Percentiles rank a stretch among this genome's conserved stretches.
phyloP scores from a whole-genome alignment of 768 basidiomycete species.

The Phanerochaete carnosa region DNA sequence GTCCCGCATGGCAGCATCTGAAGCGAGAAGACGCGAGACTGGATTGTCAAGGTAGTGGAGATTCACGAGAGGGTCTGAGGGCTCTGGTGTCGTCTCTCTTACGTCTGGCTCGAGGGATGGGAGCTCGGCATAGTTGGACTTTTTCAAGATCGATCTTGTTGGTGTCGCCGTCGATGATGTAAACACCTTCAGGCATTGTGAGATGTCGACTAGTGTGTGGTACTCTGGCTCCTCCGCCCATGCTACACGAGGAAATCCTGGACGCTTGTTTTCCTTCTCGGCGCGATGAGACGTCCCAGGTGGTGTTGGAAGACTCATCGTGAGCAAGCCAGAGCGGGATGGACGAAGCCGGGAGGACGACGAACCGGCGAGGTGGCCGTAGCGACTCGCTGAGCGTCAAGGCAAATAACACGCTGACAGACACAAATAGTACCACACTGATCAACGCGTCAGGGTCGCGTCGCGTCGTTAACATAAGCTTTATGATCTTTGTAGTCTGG shows the following conservation, averaged over 20 bases:
- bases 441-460: constrained; percentile 3
- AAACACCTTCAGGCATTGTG: constrained; percentile 10
- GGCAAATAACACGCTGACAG: constrained; percentile 8
- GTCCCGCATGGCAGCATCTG: constrained; percentile 45
- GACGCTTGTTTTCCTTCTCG: constrained; percentile 48
- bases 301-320: constrained; percentile 49
- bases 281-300: constrained; percentile 52
- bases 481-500: neutral
- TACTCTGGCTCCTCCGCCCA: constrained; percentile 54
- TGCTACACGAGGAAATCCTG: constrained; percentile 34
- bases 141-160: constrained; percentile 70
- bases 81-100: constrained; percentile 77
- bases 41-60: constrained; percentile 64
- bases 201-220: constrained; percentile 34
- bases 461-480: neutral
- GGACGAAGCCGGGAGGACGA: neutral
- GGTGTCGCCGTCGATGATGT: constrained; percentile 43
- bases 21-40: constrained; percentile 54
- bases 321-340: neutral
- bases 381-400: neutral
- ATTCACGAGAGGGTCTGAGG: constrained; percentile 61
- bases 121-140: constrained; percentile 31
- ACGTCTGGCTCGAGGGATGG: constrained; percentile 38
- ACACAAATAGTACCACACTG: constrained; percentile 2
- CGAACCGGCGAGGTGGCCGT: neutral